Base-by-base conservation (phyloP, 1,284 basidiomycete genomes). In the Pascua sp. region DNA sequence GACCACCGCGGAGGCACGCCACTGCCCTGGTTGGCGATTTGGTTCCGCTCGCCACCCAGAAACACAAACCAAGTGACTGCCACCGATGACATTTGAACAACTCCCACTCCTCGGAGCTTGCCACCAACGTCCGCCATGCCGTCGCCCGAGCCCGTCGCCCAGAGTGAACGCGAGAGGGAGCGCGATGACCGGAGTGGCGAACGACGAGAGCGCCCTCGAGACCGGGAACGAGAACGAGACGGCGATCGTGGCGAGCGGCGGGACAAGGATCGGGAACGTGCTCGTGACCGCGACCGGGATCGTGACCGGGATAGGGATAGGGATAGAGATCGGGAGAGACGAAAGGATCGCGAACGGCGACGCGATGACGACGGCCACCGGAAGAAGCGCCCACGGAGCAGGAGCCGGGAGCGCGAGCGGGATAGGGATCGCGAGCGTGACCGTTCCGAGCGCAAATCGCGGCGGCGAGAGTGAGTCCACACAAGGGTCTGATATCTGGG, bases 371-470 rank as follows among this genome's bases (percentile, higher is more conserved):
- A 53, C 50, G n/a, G 24, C 24, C 24, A 32, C 24, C 24, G 24
- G 7, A 32, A 48, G 62, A 24, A 56, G 64, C 40, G 37, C 3
- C 48, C 39, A 39, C 42, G 32, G 47, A 53, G 38, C 50, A 53
- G n/a, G 53, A 57, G 13, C 40, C 48, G 18, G 51, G 56, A 60
- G 18, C 45, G 50, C 42, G 49, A 57, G 17, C 39, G 24, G 65
- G 66, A 57, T 66, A 63, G 51, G 11, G 51, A 52, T 24, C 63
- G 67, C 46, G 71, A 68, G 57, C 73, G 70, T 59, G 72, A 76
- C 38, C 68, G 24, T 7, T 32, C 24, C 7, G 24, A 32, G 7
- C 24, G 24, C 24, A 32, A 32, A 7, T 32, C 24, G 24, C 24
- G 71, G 49, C 59, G 68, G 37, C 58, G 61, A 61, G 67, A 71